Evolutionary conservation across 1,284 basidiomycete species (phyloP), one percentile per base, ranked within the genome.

Genomic region (Inonotus obliquus): DNA sequence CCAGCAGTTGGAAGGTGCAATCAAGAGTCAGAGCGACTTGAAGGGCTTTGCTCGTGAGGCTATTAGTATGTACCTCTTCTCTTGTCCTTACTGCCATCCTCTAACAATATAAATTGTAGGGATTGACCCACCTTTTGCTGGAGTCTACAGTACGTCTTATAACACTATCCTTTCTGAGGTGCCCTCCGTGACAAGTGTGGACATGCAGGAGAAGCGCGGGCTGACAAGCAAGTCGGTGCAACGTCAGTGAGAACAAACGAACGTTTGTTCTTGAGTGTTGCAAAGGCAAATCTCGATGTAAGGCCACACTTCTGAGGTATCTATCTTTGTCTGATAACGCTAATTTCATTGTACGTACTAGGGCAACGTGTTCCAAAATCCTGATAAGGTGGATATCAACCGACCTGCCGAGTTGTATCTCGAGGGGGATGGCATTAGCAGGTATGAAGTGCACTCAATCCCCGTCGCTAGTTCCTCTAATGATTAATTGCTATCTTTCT

Each of bases 1-100:
- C 27, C 72, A 77, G 27, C 72, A 72, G 10, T 69, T 75, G 13
- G 74, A 69, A 55, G 72, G 70, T 10, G 65, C 69, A 13, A 75
- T 79, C 52, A 63, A 68, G 23, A 79, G 78, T 63, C 72, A 76
- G 39, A 59, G 75, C 37, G 66, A 60, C 25, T 58, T 71, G 23
- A 69, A 87, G 19, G 82, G 79, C 27, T 84, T 82, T 66, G 80
- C 84, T 13, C 77, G 80, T 21, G 90, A 92, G 70, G 85, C 87
- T 23, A 70, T 90, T 63, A 66, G 84, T 76, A 10, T 27, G 27
- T 37, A 2, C 41, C 6, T n/a, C n/a, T 38, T 29, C 7, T 47
- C 54, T 17, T 25, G 14, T 21, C 10, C 23, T 21, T 44, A 49
- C 32, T 41, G 19, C 6, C 29, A 17, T 38, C 48, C 37, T 14